A percentile compares a stretch with the other conserved stretches of the same genome.
phyloP scores from a whole-genome alignment of 805 yeast species.

The Starmerella vaccinii region DNA sequence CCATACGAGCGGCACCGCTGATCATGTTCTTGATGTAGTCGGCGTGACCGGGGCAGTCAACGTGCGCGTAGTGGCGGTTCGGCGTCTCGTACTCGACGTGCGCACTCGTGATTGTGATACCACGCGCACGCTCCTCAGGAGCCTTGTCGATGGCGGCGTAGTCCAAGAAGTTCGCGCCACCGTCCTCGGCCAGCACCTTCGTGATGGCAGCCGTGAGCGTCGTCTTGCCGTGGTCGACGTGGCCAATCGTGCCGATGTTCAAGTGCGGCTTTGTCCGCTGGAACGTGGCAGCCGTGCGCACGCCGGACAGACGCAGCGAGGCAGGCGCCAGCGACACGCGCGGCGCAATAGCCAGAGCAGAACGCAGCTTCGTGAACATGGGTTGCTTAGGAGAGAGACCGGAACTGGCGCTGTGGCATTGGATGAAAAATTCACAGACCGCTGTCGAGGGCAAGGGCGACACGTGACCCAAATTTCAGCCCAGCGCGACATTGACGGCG shows the following conservation, averaged over 20 bases:
- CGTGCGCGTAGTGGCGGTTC: constrained; percentile 93
- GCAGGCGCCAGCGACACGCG: constrained; percentile 2
- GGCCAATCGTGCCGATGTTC: constrained; percentile 96
- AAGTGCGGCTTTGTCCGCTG: constrained; percentile 95
- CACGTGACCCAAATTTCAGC: not conserved
- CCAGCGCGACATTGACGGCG: no score
- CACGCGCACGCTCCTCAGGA: constrained; percentile 98
- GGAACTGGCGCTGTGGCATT: constrained; percentile 3
- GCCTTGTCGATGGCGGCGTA: constrained; percentile 91
- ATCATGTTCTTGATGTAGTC: constrained; percentile 98
- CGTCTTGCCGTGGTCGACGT: constrained; percentile 98
- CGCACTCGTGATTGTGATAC: constrained; percentile 96
- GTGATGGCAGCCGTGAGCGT: constrained; percentile 98
- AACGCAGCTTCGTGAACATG: constrained; percentile 6
- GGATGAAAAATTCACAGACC: constrained; percentile 6
- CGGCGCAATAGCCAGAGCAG: constrained; percentile 9
- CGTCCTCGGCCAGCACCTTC: constrained; percentile 75
- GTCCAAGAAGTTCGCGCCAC: constrained; percentile 90
- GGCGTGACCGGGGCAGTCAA: constrained; percentile 98
- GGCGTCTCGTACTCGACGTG: constrained; percentile 95
- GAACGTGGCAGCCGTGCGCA: constrained; percentile 55
- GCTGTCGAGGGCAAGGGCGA: not conserved
- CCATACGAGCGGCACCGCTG: constrained; percentile 99
- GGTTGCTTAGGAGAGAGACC: not conserved
- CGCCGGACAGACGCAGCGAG: constrained; percentile 11